phyloP scores from a whole-genome alignment of 768 basidiomycete genomes.

The Termitomyces eurrhizus region DNA sequence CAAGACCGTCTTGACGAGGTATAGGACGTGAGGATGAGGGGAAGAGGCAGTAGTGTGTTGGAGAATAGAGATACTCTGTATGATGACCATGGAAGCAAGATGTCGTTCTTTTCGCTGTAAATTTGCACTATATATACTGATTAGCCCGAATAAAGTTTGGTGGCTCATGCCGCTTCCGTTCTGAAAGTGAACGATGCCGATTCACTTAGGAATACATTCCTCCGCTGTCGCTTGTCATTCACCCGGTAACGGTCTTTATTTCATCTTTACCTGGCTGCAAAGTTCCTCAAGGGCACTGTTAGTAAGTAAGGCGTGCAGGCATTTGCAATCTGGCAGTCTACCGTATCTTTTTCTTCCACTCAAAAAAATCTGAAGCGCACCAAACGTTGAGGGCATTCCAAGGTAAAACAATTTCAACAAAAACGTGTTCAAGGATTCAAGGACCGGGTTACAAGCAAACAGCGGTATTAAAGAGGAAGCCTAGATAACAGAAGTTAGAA shows the following conservation, averaged over 20 bases:
- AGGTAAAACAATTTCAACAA: neutral
- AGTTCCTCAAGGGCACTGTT: neutral
- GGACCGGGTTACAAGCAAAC: neutral
- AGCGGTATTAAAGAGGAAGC: neutral
- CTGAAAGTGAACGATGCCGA: no score
- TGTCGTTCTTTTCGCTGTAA: neutral
- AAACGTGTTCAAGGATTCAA: neutral
- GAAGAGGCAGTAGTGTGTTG: neutral
- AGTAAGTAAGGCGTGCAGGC: neutral
- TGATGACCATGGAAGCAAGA: neutral
- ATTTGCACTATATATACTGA: conserved; percentile 1
- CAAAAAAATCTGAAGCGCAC: neutral
- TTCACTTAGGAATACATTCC: neutral
- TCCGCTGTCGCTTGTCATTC: neutral
- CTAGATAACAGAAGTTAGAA: neutral
- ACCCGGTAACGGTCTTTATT: neutral
- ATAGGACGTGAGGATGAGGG: neutral
- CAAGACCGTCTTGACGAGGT: neutral
- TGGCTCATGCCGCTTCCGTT: neutral
- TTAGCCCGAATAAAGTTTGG: conserved; percentile 1
- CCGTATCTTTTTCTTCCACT: neutral
- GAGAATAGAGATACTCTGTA: neutral
- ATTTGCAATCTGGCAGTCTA: neutral
- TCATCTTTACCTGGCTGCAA: neutral
- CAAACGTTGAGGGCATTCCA: neutral